These are phyloP conservation scores for Hippophae tibetana DNA, from an alignment of 306 rosid species.

Conservation along the genomic window DNA sequence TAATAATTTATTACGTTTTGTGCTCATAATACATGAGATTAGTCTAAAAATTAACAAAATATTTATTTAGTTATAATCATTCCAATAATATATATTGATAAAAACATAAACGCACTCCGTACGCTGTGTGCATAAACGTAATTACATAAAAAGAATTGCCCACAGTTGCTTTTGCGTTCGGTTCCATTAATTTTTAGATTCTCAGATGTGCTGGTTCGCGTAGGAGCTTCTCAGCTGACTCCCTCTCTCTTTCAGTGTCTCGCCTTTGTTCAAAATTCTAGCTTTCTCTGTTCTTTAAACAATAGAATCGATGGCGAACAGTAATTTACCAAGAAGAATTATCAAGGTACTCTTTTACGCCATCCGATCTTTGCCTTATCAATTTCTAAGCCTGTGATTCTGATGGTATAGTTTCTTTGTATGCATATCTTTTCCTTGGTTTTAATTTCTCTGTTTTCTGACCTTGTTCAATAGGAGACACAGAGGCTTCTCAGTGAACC, in stretches of 20 bases:
- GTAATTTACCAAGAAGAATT: slow-evolving; percentile 28
- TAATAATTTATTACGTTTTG: no score
- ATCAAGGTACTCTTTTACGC: slow-evolving; percentile 20
- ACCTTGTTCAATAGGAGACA: slow-evolving; percentile 20
- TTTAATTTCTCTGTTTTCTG: background rate
- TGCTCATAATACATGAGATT: no score
- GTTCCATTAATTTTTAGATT: no score
- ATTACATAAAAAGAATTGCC: no score
- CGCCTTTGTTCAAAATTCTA: background rate
- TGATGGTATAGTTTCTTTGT: no score
- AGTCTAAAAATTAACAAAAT: no score
- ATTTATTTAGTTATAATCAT: no score
- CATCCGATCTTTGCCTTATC: slow-evolving; percentile 8
- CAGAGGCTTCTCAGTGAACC: slow-evolving; percentile 40
- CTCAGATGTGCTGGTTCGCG: no score
- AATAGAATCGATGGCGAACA: slow-evolving; percentile 19
- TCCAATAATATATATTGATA: no score
- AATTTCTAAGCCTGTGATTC: background rate
- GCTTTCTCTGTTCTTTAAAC: background rate
- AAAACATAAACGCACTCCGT: no score
- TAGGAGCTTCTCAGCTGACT: background rate
- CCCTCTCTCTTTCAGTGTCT: background rate
- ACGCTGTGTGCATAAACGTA: no score
- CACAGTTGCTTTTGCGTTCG: no score
- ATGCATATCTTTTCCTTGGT: background rate